Evolutionary conservation across 805 yeast genomes (phyloP).

Genomic region (Yamadazyma akitaensis): DNA sequence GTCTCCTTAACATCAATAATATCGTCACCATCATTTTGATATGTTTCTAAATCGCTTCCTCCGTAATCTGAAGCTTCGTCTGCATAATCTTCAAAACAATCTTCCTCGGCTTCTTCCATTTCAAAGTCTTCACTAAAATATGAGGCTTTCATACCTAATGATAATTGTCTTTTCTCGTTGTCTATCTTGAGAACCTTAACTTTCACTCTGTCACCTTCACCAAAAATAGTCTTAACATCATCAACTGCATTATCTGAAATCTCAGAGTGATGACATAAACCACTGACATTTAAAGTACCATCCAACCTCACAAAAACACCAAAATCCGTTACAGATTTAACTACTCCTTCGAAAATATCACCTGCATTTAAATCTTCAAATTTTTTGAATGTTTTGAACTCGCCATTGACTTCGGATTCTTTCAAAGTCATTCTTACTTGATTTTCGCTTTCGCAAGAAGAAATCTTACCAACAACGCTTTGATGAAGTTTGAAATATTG

Average conservation of each 20-base stretch:
- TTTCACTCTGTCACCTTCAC: slow-evolving; percentile 87
- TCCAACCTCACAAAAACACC: slow-evolving; percentile 88
- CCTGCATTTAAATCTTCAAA: slow-evolving; percentile 70
- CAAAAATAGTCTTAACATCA: slow-evolving; percentile 64
- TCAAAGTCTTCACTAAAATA: slow-evolving; percentile 52
- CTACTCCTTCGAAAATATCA: slow-evolving; percentile 71
- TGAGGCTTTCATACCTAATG: slow-evolving; percentile 94
- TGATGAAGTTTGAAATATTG: slow-evolving; percentile 68
- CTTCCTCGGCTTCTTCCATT: slow-evolving; percentile 17
- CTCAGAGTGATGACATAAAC: slow-evolving; percentile 83
- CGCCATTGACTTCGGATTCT: slow-evolving; percentile 76
- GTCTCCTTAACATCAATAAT: slow-evolving; percentile 36
- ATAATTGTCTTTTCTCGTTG: slow-evolving; percentile 63
- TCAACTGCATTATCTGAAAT: slow-evolving; percentile 67
- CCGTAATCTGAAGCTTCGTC: slow-evolving; percentile 22
- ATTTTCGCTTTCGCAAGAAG: slow-evolving; percentile 57
- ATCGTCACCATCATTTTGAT: slow-evolving; percentile 31
- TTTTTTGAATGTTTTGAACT: slow-evolving; percentile 51
- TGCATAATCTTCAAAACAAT: slow-evolving; percentile 18
- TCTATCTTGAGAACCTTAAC: slow-evolving; percentile 71
- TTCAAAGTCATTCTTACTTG: slow-evolving; percentile 75
- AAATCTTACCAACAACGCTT: slow-evolving; percentile 68
- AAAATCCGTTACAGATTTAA: slow-evolving; percentile 74
- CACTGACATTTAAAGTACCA: slow-evolving; percentile 70
- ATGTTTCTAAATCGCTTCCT: slow-evolving; percentile 19